These are phyloP conservation scores for Poa annua DNA, from an alignment of 176 grass and related monocot species.

Conservation along the genomic window DNA sequence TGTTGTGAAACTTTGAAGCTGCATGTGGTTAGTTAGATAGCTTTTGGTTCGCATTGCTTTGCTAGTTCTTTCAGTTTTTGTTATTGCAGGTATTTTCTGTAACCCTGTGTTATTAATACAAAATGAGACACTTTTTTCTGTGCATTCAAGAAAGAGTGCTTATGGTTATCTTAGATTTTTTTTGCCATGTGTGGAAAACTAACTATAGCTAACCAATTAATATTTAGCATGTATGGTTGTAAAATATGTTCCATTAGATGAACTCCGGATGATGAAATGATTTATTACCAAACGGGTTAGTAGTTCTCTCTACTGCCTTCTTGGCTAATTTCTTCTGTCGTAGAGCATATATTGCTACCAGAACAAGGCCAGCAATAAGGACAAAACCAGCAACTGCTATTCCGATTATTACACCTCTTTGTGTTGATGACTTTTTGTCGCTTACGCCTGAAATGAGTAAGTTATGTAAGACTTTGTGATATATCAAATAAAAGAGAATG, in stretches of 20 bases:
- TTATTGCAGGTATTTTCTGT: not conserved
- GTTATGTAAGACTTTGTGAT: not conserved
- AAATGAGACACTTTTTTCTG: not conserved
- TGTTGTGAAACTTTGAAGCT: not conserved
- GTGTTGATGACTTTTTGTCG: constrained; percentile 36
- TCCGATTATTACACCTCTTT: constrained; percentile 48
- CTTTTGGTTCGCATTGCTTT: not conserved
- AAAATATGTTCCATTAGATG: constrained; percentile 19
- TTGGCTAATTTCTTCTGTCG: constrained; percentile 51
- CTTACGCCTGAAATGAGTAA: constrained; percentile 36
- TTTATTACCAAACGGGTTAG: constrained; percentile 58
- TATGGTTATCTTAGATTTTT: constrained; percentile 27
- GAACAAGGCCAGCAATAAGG: constrained; percentile 37
- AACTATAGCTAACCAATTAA: not conserved
- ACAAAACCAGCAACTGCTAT: constrained; percentile 38
- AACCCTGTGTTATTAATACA: not conserved
- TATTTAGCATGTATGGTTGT: constrained; percentile 1
- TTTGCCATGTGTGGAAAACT: constrained; percentile 15
- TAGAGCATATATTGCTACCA: constrained; percentile 51
- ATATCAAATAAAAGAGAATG: constrained; percentile 11
- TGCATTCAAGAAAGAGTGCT: not conserved
- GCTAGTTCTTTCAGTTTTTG: not conserved
- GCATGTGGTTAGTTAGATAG: not conserved
- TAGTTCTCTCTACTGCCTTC: constrained; percentile 53
- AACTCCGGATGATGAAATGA: constrained; percentile 4